These are phyloP conservation scores for Lathyrus oleraceus DNA, from an alignment of 306 rosid genomes.

Conservation along the genomic window DNA sequence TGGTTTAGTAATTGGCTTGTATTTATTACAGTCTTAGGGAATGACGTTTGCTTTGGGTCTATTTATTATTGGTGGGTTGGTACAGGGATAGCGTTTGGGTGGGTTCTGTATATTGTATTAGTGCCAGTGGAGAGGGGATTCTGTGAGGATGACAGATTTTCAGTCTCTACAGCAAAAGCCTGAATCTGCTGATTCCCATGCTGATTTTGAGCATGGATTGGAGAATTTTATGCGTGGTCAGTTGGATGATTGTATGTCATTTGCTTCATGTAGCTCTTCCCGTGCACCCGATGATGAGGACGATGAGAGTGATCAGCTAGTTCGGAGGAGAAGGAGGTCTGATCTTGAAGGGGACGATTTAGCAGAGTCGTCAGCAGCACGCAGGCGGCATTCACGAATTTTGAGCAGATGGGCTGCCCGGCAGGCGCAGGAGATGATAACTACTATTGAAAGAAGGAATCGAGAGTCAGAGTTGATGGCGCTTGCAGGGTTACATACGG, in stretches of 20 bases:
- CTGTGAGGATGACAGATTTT: slow-evolving; percentile 76
- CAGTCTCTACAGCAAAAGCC: slow-evolving; percentile 92
- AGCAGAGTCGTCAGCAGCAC: slow-evolving; percentile 89
- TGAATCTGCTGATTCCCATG: slow-evolving; percentile 74
- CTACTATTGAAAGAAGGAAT: slow-evolving; percentile 95
- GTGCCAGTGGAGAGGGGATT: slow-evolving; percentile 32
- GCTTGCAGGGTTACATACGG: slow-evolving; percentile 91
- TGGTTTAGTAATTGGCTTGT: slow-evolving; percentile 41
- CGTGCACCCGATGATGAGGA: slow-evolving; percentile 77
- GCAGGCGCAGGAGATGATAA: slow-evolving; percentile 99
- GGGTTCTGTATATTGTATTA: slow-evolving; percentile 35
- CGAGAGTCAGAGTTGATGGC: slow-evolving; percentile 97
- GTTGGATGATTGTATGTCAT: slow-evolving; percentile 94
- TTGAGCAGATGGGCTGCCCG: slow-evolving; percentile 96
- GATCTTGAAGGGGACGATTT: slow-evolving; percentile 94
- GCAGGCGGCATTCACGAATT: slow-evolving; percentile 82
- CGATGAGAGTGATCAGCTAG: slow-evolving; percentile 86
- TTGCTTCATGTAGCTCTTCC: slow-evolving; percentile 90
- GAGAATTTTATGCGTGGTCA: slow-evolving; percentile 96
- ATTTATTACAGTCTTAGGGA: slow-evolving; percentile 36
- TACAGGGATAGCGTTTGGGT: slow-evolving; percentile 42
- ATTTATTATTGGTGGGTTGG: slow-evolving; percentile 34
- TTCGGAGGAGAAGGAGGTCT: slow-evolving; percentile 88
- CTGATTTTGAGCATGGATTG: slow-evolving; percentile 80
- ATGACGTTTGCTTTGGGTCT: slow-evolving; percentile 42